phyloP scores from a whole-genome alignment of 2,329 filamentous ascomycete genomes.

The Magnaporthiopsis incrustans region DNA sequence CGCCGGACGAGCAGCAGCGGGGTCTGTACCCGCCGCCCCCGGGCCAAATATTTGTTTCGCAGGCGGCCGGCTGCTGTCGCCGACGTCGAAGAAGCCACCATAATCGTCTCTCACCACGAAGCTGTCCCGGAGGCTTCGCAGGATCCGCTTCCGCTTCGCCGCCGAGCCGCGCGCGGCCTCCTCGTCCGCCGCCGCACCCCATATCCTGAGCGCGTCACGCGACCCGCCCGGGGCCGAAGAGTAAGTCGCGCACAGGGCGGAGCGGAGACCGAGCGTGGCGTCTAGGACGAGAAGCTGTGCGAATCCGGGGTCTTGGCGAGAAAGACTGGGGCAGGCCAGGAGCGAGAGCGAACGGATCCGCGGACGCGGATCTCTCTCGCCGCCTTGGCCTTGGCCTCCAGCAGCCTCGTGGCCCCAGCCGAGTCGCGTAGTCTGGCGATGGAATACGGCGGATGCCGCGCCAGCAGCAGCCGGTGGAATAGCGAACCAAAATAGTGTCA shows the following conservation, averaged over 20 bases:
- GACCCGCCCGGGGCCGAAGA: no score
- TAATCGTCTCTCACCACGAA: slow-evolving; percentile 32
- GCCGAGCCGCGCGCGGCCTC: neutral
- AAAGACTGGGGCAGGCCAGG: neutral
- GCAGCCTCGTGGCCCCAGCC: neutral
- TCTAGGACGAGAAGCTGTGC: slow-evolving; percentile 13
- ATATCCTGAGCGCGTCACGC: no score
- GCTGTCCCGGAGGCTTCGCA: slow-evolving; percentile 18
- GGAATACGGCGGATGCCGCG: slow-evolving; percentile 12
- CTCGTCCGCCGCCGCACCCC: no score
- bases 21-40: neutral
- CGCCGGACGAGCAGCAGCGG: neutral
- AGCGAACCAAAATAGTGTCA: slow-evolving; percentile 19
- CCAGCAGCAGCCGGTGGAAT: slow-evolving; percentile 6
- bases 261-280: slow-evolving; percentile 10
- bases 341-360: slow-evolving; percentile 5
- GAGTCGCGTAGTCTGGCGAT: slow-evolving; percentile 14
- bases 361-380: neutral
- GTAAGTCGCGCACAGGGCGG: slow-evolving; percentile 8
- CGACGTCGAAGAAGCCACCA: slow-evolving; percentile 16
- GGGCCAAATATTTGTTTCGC: slow-evolving; percentile 2
- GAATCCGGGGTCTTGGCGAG: slow-evolving; percentile 2
- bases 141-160: slow-evolving; percentile 10
- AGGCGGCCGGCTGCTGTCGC: neutral
- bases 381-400: slow-evolving; percentile 3